A percentile compares a stretch with the other conserved stretches of the same genome.
Conservation (phyloP, 345 rosid genomes). For the Corchorus capsularis region DNA sequence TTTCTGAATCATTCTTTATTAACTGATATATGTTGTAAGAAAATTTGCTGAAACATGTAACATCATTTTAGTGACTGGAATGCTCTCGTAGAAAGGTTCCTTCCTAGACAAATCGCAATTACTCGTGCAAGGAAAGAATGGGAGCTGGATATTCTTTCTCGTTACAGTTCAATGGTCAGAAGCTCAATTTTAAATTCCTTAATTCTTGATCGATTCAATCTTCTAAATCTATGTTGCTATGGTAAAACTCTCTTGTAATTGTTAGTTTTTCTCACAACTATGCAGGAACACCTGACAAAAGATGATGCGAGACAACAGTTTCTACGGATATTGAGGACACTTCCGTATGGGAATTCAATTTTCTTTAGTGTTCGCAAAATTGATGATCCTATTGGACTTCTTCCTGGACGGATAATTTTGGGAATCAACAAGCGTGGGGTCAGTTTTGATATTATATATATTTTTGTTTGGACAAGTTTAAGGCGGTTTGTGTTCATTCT, state of each 20-base stretch:
- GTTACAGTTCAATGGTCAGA: slow-evolving; percentile 80
- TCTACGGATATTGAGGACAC: slow-evolving; percentile 71
- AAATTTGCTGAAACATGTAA: slow-evolving; percentile 19
- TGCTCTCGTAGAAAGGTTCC: slow-evolving; percentile 83
- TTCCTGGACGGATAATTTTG: slow-evolving; percentile 88
- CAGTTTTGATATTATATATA: slow-evolving; percentile 30
- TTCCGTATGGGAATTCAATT: slow-evolving; percentile 94
- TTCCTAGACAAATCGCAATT: slow-evolving; percentile 94
- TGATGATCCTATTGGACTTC: slow-evolving; percentile 97
- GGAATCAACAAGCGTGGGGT: slow-evolving; percentile 99
- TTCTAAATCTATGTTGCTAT: background rate
- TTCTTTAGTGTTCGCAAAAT: slow-evolving; percentile 93
- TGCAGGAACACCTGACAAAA: slow-evolving; percentile 85
- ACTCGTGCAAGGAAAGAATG: slow-evolving; percentile 95
- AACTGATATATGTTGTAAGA: background rate
- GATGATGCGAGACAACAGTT: slow-evolving; percentile 98
- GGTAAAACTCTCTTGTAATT: slow-evolving; percentile 14
- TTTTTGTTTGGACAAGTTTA: background rate
- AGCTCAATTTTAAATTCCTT: slow-evolving; percentile 2
- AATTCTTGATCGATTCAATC: background rate
- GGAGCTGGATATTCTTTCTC: slow-evolving; percentile 94
- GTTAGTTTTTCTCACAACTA: slow-evolving; percentile 20
- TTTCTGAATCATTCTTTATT: background rate
- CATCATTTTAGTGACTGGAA: slow-evolving; percentile 74
- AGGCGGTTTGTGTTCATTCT: background rate